A percentile compares a stretch with the other conserved stretches of the same genome.
Evolutionary conservation across 371 early-diverging fungal genomes (phyloP).

Genomic region (Rhizopus sp.): DNA sequence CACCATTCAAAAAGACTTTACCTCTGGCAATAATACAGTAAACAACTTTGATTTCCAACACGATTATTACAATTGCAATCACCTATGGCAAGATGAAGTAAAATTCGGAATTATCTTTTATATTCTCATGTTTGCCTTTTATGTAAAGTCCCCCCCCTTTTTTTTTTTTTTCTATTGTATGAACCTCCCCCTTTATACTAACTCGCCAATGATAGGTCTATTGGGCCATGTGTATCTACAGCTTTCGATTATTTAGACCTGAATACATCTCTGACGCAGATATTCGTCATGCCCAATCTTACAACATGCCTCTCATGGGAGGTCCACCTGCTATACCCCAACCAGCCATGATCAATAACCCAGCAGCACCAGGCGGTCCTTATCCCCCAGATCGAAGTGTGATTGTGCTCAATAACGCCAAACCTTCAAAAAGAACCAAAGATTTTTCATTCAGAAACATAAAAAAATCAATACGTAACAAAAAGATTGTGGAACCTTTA

Average conservation of each 20-base stretch:
- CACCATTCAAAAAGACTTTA: neutral
- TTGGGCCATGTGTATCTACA: constrained; percentile 27
- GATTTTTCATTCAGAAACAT: constrained; percentile 18
- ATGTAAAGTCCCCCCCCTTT: constrained; percentile 31
- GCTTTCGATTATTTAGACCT: constrained; percentile 9
- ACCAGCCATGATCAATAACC: constrained; percentile 11
- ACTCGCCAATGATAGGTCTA: constrained; percentile 13
- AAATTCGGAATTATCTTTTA: constrained; percentile 31
- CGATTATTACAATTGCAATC: constrained; percentile 31
- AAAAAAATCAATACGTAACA: constrained; percentile 4
- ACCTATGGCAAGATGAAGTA: constrained; percentile 29
- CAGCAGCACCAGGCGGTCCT: neutral
- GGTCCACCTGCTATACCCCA: constrained; percentile 9
- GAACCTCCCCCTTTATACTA: neutral
- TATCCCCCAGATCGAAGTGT: constrained; percentile 12
- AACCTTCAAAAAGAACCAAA: constrained; percentile 21
- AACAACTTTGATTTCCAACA: constrained; percentile 6
- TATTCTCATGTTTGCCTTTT: constrained; percentile 25
- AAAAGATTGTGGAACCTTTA: neutral
- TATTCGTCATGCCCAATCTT: constrained; percentile 1
- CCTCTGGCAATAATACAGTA: neutral
- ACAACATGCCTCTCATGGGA: constrained; percentile 11
- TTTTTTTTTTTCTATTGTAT: neutral
- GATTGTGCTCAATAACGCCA: constrained; percentile 25
- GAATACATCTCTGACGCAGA: constrained; percentile 5